phyloP scores from a whole-genome alignment of 1,284 basidiomycete species.

The Marasmius oreades region DNA sequence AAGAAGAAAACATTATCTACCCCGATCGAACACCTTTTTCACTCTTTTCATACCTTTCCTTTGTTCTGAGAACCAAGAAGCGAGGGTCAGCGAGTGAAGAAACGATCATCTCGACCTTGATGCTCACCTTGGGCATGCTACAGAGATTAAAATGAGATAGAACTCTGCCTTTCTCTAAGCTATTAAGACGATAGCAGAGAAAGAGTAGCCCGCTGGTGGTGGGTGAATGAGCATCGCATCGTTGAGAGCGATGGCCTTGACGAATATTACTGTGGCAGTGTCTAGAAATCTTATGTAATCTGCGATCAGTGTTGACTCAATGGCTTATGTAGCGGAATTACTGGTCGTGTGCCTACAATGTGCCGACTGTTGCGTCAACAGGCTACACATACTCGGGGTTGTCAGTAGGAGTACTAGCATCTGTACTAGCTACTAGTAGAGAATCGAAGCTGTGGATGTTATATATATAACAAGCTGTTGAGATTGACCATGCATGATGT shows the following conservation, averaged over 20 bases:
- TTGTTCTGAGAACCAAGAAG: slow-evolving; percentile 54
- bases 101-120: slow-evolving; percentile 1
- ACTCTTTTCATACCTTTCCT: slow-evolving; percentile 57
- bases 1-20: neutral
- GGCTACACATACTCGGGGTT: no score
- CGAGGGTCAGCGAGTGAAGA: slow-evolving; percentile 17
- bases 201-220: neutral
- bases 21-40: slow-evolving; percentile 1
- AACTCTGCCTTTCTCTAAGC: neutral
- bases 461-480: no score
- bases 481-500: no score
- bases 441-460: no score
- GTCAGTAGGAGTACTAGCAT: no score
- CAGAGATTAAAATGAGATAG: neutral
- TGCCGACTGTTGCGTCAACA: no score
- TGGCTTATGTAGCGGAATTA: neutral
- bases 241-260: neutral
- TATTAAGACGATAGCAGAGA: neutral
- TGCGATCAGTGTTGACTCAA: neutral
- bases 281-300: neutral
- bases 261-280: slow-evolving; percentile 1
- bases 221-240: neutral
- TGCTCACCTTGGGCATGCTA: slow-evolving; percentile 56
- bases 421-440: no score
- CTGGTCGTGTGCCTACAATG: neutral